Evolutionary conservation across 305 asterid genomes (phyloP), one percentile per base, ranked within the genome.

Genomic region (Rubia tinctorum): DNA sequence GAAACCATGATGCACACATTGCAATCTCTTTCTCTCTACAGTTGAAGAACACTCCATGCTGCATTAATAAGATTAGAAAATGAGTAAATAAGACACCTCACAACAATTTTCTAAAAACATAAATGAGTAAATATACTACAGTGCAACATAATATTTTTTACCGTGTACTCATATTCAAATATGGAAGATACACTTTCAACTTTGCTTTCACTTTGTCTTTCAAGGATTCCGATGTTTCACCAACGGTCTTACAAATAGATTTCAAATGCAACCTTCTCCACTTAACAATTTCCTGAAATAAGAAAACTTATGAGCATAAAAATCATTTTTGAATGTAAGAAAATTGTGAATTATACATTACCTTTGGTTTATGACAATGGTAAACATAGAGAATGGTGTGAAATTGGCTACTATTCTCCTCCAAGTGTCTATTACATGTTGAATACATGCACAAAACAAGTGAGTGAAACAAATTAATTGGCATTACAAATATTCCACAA

Each of bases 341-440:
- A 70, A 40, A n/a, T 5, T 45, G 78, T 77, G 70, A 60, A 27
- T 69, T 53, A 58, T 66, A 47, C 59, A 68, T 83, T 86, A 95
- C 99, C 98, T 95, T 89, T 75, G 78, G 68, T 68, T 92, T 79
- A 68, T 88, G 95, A 79, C 92, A 91, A 84, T 91, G 92, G 73
- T 96, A 88, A 68, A 77, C 82, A 97, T 97, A 88, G 17, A 93
- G 89, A 80, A 88, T 82, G 43, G 10, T 51, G 55, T 68, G 82
- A 67, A 74, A 74, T 69, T 73, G 77, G 76, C 75, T 69, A 66
- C 80, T 27, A 53, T 83, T 80, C 80, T 73, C 79, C 43, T 76
- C 75, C 73, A 88, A 84, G 81, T 68, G 78, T 82, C 96, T 92
- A 78, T 79, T 78, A 58, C 72, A 71, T 68, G 30, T 49, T 25